Conservation (phyloP, 768 basidiomycete genomes). For the Trametopsis cervina region DNA sequence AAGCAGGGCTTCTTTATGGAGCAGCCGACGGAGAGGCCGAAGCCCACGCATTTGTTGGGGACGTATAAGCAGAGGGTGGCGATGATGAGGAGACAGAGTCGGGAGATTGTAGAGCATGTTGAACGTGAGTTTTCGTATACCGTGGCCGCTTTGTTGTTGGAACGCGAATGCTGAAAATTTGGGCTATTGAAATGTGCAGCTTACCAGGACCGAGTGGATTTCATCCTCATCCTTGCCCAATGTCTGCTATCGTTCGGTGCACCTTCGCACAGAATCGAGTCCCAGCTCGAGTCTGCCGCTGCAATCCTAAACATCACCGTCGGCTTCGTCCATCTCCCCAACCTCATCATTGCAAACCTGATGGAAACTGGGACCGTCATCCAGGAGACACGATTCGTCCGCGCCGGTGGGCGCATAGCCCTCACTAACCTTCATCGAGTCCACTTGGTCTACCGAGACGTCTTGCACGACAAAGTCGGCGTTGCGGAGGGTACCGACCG, state of each 20-base stretch:
- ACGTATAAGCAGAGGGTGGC: constrained; percentile 10
- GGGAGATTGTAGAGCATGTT: constrained; percentile 17
- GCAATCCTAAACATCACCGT: constrained; percentile 72
- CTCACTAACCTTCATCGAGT: constrained; percentile 77
- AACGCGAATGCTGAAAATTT: constrained; percentile 5
- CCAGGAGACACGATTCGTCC: constrained; percentile 80
- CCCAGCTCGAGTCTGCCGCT: constrained; percentile 77
- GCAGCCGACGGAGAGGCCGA: background rate
- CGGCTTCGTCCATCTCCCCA: constrained; percentile 78
- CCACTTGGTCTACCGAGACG: constrained; percentile 79
- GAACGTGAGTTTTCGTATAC: constrained; percentile 14
- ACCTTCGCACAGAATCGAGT: constrained; percentile 90
- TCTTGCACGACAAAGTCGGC: constrained; percentile 76
- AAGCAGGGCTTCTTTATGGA: background rate
- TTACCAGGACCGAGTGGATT: constrained; percentile 37
- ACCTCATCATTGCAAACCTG: constrained; percentile 76
- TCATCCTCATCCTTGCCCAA: constrained; percentile 81
- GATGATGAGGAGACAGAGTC: constrained; percentile 9
- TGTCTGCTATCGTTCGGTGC: constrained; percentile 89
- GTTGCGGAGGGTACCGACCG: constrained; percentile 65
- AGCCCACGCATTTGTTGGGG: constrained; percentile 2
- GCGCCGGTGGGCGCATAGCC: constrained; percentile 72
- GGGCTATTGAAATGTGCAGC: background rate
- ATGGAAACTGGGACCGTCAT: constrained; percentile 66
- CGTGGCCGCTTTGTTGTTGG: background rate